Evolutionary conservation across 108 stramenopile species (phyloP), one percentile per base, ranked within the genome.

Genomic region (Nitzschia palea): DNA sequence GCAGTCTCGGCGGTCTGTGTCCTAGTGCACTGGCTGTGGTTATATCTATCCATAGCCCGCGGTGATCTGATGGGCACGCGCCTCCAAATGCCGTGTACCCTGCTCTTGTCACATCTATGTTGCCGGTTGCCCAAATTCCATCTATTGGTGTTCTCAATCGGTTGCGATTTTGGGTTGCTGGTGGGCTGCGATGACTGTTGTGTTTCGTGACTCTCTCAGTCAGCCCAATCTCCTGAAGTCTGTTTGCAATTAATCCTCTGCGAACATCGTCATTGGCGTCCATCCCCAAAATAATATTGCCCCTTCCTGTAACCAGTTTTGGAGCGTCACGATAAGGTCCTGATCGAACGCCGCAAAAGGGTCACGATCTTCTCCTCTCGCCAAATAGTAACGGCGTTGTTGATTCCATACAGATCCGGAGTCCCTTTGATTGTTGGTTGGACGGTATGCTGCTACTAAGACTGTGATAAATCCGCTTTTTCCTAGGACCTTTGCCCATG

Each of bases 281-380:
- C n/a, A 52, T 52, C 12, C 55, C 55, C 6, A 57, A 12, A n/a
- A 57, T 32, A 28, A 57, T 31, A 29, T 57, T 10, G 26, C 31
- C 10, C 55, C 55, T 57, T 6, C 15, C 30, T 15, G 17, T 18
- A 33, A 12, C 29, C 12, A 14, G 0, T 57, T 10, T 12, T 57
- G 27, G 10, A 57, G 10, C 23, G 12, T 17, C 10, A 12, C 31
- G 14, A 28, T 10, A 8, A 57, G 30, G 55, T 57, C 30, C 18
- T 34, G 12, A 25, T 57, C 55, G 18, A 57, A 57, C 8, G 15
- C 26, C 15, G 26, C 29, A 29, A 57, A 12, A 8, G 55, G 55
- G 55, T 57, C 32, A 12, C 30, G 10, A 28, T 14, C 14, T 10
- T 25, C 17, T 14, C 31, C 17, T 31, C 10, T 10, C 10, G 10